These are phyloP conservation scores for Ustulina deusta DNA, from an alignment of 2,329 filamentous ascomycete species.

Conservation along the genomic window DNA sequence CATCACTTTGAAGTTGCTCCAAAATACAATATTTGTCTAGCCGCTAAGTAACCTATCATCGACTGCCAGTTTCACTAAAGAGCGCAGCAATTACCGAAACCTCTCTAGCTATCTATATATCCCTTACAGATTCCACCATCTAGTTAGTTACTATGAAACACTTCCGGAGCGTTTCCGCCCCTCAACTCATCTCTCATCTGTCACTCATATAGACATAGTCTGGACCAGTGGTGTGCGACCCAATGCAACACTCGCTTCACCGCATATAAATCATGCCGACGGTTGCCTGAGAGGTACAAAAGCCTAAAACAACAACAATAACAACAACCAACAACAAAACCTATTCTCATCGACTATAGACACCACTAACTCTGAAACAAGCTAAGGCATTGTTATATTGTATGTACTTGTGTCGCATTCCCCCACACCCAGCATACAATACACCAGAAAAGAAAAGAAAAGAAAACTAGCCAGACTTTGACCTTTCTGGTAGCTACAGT, in stretches of 20 bases:
- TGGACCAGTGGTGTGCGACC: neutral
- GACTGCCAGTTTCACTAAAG: neutral
- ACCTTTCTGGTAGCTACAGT: neutral
- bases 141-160: neutral
- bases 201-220: neutral
- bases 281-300: neutral
- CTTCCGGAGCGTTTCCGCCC: neutral
- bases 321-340: neutral
- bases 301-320: neutral
- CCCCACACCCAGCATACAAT: constrained; percentile 5
- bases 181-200: neutral
- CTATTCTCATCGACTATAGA: neutral
- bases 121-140: too few species aligned
- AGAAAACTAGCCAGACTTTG: neutral
- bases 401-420: neutral
- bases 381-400: constrained; percentile 1
- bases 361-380: constrained; percentile 30
- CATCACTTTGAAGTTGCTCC: neutral
- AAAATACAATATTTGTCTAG: neutral
- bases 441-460: neutral
- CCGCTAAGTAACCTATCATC: neutral
- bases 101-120: neutral
- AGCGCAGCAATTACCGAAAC: neutral
- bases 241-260: neutral
- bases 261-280: neutral